phyloP scores from a whole-genome alignment of 805 yeast genomes.

The Tetrapisispora namnaoensis region DNA sequence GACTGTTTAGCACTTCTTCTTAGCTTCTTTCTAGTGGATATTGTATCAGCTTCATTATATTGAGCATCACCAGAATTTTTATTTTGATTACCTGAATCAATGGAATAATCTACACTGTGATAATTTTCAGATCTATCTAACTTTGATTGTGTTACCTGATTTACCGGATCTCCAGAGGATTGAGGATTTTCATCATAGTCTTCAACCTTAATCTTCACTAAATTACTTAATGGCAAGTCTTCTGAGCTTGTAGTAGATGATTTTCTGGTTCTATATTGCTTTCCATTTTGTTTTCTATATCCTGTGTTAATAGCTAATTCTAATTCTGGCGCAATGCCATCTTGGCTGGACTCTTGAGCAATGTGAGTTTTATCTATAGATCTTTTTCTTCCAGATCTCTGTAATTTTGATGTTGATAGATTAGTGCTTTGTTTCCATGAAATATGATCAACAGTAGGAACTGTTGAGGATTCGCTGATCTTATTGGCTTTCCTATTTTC shows the following conservation, averaged over 20 bases:
- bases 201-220: background rate
- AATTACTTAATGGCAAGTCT: background rate
- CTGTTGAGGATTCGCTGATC: background rate
- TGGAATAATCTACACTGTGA: background rate
- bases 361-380: background rate
- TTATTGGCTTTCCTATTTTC: background rate
- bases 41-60: background rate
- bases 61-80: background rate
- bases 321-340: background rate
- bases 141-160: background rate
- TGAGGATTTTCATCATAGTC: background rate
- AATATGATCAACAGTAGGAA: background rate
- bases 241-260: background rate
- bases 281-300: background rate
- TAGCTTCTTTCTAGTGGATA: background rate
- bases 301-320: background rate
- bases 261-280: background rate
- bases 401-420: background rate
- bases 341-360: background rate
- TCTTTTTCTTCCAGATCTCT: background rate
- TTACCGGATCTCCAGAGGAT: no score
- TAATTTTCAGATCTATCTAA: background rate
- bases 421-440: background rate
- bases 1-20: background rate
- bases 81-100: background rate